A percentile compares a stretch with the other conserved stretches of the same genome.
Evolutionary conservation across 179 eudicot genomes (phyloP).

Genomic region (Spinacia oleracea): DNA sequence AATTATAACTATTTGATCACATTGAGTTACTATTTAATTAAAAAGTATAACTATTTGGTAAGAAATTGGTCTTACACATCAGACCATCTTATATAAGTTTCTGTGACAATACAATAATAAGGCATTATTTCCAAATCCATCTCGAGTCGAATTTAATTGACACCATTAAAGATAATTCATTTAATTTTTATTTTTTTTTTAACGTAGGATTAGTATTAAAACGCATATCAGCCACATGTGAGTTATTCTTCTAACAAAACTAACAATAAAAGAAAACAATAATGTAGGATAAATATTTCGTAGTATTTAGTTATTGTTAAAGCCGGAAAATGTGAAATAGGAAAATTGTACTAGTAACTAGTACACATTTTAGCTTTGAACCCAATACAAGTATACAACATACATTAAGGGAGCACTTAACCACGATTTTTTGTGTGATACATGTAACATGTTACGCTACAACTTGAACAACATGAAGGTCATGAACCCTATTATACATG

Average conservation of each 20-base stretch:
- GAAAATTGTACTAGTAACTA: not conserved
- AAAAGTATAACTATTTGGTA: too few relatives aligned
- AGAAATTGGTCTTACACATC: too few relatives aligned
- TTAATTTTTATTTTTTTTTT: too few relatives aligned
- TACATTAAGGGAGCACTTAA: not conserved
- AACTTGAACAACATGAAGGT: slow-evolving; percentile 13
- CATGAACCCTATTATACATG: slow-evolving; percentile 25
- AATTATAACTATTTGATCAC: too few relatives aligned
- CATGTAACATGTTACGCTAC: slow-evolving; percentile 1
- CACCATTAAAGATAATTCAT: too few relatives aligned
- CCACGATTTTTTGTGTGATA: not conserved
- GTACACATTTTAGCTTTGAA: not conserved
- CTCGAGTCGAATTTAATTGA: too few relatives aligned
- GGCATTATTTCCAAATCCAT: too few relatives aligned
- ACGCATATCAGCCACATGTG: too few relatives aligned
- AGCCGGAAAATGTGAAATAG: not conserved
- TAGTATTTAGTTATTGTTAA: not conserved
- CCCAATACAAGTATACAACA: not conserved
- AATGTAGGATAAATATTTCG: not conserved
- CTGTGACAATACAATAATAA: too few relatives aligned
- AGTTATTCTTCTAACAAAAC: not conserved
- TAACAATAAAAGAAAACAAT: not conserved
- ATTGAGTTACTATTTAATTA: too few relatives aligned
- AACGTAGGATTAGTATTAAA: too few relatives aligned
- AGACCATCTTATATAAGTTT: too few relatives aligned